These are phyloP conservation scores for Sideroxylon spinosum DNA, from an alignment of 179 eudicot species.

Conservation along the genomic window DNA sequence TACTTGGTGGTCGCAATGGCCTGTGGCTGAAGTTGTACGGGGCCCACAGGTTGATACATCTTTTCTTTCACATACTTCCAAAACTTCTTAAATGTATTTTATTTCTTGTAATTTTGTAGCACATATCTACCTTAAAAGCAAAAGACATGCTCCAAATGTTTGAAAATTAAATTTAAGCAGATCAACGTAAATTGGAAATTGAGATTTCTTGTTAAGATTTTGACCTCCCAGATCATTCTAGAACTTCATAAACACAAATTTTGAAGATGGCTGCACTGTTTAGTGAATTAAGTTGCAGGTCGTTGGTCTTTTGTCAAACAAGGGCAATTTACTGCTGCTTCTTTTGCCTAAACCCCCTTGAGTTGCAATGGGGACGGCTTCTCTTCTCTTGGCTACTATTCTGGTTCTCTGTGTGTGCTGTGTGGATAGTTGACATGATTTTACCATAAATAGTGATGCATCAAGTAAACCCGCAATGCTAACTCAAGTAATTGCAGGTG, in stretches of 20 bases:
- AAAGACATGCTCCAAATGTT: no score
- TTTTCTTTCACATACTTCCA: no score
- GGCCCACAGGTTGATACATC: no score
- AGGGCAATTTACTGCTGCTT: background rate
- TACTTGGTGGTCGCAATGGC: no score
- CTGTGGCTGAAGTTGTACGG: no score
- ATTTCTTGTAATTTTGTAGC: no score
- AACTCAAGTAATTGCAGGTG: constrained; percentile 48
- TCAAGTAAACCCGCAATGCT: constrained; percentile 8
- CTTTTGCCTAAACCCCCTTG: background rate
- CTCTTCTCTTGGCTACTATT: no score
- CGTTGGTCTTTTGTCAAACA: background rate
- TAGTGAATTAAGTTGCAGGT: background rate
- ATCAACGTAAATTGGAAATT: background rate
- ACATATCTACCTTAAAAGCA: no score
- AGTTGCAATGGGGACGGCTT: no score
- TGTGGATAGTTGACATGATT: background rate
- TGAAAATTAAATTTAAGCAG: background rate
- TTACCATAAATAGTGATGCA: background rate
- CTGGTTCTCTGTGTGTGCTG: no score
- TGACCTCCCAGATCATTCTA: background rate
- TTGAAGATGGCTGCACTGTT: background rate
- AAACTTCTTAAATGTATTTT: no score
- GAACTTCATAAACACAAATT: background rate
- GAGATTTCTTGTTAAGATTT: background rate